These are phyloP conservation scores for Xylariaceae sp. DNA, from an alignment of 2,329 filamentous ascomycete species.

Conservation along the genomic window DNA sequence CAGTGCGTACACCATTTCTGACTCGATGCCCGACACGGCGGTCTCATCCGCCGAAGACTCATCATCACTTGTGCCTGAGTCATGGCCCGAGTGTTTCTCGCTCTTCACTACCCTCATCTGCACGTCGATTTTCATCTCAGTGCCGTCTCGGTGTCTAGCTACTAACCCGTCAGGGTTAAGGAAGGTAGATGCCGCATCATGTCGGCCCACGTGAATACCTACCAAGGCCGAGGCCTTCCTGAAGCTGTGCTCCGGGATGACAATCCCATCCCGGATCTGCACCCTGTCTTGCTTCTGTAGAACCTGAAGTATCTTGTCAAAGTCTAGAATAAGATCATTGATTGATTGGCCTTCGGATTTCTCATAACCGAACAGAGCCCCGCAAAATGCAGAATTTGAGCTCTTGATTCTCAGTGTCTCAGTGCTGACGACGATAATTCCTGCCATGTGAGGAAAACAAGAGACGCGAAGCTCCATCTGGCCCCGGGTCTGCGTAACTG, in stretches of 20 bases:
- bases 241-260: conserved; percentile 96
- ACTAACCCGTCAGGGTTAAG: conserved; percentile 83
- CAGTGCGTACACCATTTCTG: conserved; percentile 89
- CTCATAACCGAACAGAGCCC: conserved; percentile 88
- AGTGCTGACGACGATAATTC: conserved; percentile 91
- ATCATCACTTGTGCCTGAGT: conserved; percentile 41
- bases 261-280: conserved; percentile 87
- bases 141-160: conserved; percentile 88
- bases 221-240: conserved; percentile 85
- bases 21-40: conserved; percentile 58
- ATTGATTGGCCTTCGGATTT: conserved; percentile 82
- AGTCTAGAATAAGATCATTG: conserved; percentile 81
- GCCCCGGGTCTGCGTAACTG: conserved; percentile 74
- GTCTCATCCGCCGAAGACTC: conserved; percentile 46
- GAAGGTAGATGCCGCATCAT: conserved; percentile 80
- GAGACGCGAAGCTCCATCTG: conserved; percentile 81
- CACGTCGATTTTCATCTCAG: conserved; percentile 90
- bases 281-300: conserved; percentile 88
- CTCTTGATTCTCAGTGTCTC: conserved; percentile 81
- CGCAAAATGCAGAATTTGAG: conserved; percentile 93
- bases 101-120: conserved; percentile 97
- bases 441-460: conserved; percentile 96
- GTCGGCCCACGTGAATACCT: conserved; percentile 80
- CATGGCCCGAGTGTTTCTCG: conserved; percentile 65
- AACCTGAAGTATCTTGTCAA: conserved; percentile 81